Base-by-base conservation (phyloP, 257 asterid genomes). In the Solanum arcanum region DNA sequence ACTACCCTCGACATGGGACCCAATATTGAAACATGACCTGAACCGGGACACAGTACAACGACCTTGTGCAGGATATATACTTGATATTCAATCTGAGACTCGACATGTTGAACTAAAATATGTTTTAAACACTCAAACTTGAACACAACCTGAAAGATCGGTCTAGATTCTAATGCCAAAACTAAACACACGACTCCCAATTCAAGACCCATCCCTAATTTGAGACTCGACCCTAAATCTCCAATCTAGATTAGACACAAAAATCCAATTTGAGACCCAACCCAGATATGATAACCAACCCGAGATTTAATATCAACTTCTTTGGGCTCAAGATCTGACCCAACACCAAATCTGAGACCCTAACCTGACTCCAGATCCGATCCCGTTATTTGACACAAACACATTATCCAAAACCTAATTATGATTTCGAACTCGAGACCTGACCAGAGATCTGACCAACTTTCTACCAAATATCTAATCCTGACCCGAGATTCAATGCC, bases 381-480 rank as follows among this genome's bases (percentile, higher is more conserved):
- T 20, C 4, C 25, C 12, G 20, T 20, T 11, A 52, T 20, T 56
- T 20, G n/a, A 8, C 12, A n/a, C 64, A 2, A 2, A 56, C 12
- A 56, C 0, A 18, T 56, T 12, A 20, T 56, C 25, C 0, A 2
- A 7, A 2, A 56, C 12, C n/a, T 3, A 3, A 56, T n/a, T 9
- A 2, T 7, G 25, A 56, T 7, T 56, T 2, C 21, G 3, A 5
- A 20, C 12, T 56, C 5, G 25, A 20, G 25, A 56, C 20, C 11
- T 4, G n/a, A 18, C 25, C 0, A 0, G 2, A 3, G 64, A 7
- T 56, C n/a, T 20, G 3, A 20, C 4, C 5, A 20, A 56, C 23
- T 56, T 56, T 18, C 8, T 11, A 56, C 12, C 25, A 56, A 56
- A 56, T 0, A 56, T 56, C 11, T 56, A 11, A 20, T 20, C 64